These are phyloP conservation scores for Penicillium antarcticum DNA, from an alignment of 495 filamentous ascomycete species.

Conservation along the genomic window DNA sequence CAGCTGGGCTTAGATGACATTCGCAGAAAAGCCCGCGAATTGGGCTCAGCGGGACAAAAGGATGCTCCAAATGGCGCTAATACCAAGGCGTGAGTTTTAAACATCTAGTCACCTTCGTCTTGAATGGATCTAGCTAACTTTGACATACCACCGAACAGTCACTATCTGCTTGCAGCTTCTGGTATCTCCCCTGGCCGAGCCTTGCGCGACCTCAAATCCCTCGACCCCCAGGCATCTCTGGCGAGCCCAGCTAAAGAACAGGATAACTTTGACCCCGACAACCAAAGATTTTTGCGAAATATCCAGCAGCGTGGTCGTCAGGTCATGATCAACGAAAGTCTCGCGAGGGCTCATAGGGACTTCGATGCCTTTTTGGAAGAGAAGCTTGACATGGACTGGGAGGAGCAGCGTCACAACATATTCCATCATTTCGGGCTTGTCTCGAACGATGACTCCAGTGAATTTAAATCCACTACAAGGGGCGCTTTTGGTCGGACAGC, in stretches of 20 bases:
- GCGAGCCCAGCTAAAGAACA: slow-evolving; percentile 38
- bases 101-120: neutral
- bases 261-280: slow-evolving; percentile 65
- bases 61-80: slow-evolving; percentile 46
- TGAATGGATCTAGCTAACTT: slow-evolving; percentile 1
- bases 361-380: slow-evolving; percentile 93
- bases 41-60: slow-evolving; percentile 55
- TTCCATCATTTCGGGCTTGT: slow-evolving; percentile 95
- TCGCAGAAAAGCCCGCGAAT: slow-evolving; percentile 73
- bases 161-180: slow-evolving; percentile 87
- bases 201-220: slow-evolving; percentile 68
- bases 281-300: slow-evolving; percentile 76
- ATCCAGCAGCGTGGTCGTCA: slow-evolving; percentile 87
- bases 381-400: slow-evolving; percentile 93
- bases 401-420: slow-evolving; percentile 83
- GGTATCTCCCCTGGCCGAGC: slow-evolving; percentile 76
- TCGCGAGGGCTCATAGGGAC: slow-evolving; percentile 80
- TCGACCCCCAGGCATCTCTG: slow-evolving; percentile 47
- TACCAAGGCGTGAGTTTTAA: slow-evolving; percentile 59
- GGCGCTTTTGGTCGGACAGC: slow-evolving; percentile 60
- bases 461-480: slow-evolving; percentile 32
- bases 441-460: slow-evolving; percentile 50
- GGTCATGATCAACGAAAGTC: slow-evolving; percentile 83
- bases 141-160: slow-evolving; percentile 33
- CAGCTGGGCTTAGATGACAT: slow-evolving; percentile 87